phyloP scores from a whole-genome alignment of 495 filamentous ascomycete species.

The Aspergillus taichungensis region DNA sequence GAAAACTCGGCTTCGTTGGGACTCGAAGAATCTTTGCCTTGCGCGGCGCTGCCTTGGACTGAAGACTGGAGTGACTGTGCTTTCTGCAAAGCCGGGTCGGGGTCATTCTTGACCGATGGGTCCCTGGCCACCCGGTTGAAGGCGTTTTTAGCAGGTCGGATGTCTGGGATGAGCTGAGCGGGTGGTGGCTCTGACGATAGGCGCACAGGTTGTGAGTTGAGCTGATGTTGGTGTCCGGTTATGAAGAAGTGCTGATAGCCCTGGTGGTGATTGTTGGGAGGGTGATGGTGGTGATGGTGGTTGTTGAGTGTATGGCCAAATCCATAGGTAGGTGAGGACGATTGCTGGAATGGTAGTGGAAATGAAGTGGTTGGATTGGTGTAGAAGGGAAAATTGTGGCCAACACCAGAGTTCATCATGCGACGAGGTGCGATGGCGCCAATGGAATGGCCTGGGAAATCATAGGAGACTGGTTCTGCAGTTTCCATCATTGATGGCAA shows the following conservation, averaged over 20 bases:
- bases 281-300: conserved; percentile 23
- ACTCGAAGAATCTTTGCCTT: conserved; percentile 10
- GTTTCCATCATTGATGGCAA: conserved; percentile 27
- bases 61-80: conserved; percentile 1
- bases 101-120: conserved; percentile 13
- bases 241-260: conserved; percentile 28
- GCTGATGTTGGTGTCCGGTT: conserved; percentile 16
- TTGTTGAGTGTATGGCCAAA: conserved; percentile 24
- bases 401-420: conserved; percentile 26
- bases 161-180: conserved; percentile 27
- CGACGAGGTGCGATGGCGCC: conserved; percentile 31
- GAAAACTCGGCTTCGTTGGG: conserved; percentile 50
- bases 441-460: conserved; percentile 32
- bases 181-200: conserved; percentile 25
- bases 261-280: conserved; percentile 18
- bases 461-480: conserved; percentile 35
- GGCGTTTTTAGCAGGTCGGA: conserved; percentile 35
- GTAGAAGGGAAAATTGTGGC: conserved; percentile 32
- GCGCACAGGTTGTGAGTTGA: conserved; percentile 22
- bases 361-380: conserved; percentile 28
- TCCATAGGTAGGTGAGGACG: conserved; percentile 26
- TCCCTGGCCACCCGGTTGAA: conserved; percentile 23
- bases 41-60: conserved; percentile 1
- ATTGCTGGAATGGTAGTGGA: conserved; percentile 30
- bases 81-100: conserved; percentile 1